phyloP scores from a whole-genome alignment of 1,139 yeast genomes.

The Pichiaceae sp. region DNA sequence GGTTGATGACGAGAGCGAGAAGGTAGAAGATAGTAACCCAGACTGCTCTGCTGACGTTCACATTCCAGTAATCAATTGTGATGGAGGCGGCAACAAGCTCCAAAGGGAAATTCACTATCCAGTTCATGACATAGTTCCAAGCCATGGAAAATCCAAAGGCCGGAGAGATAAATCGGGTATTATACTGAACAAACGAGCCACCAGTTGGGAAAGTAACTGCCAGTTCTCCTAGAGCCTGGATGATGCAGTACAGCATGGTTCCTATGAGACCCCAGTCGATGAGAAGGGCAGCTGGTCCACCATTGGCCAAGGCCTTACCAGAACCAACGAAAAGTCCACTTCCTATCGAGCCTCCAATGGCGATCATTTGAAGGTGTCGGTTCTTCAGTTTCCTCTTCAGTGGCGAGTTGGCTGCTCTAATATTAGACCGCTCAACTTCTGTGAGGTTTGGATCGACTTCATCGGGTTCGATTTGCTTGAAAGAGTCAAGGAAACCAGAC shows the following conservation, averaged over 20 bases:
- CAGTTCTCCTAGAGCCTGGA: constrained; percentile 59
- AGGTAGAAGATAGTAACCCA: constrained; percentile 58
- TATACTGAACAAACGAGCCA: constrained; percentile 57
- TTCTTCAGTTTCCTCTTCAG: constrained; percentile 50
- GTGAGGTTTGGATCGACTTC: constrained; percentile 43
- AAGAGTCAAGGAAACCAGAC: constrained; percentile 2
- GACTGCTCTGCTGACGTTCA: constrained; percentile 45
- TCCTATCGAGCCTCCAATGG: constrained; percentile 81
- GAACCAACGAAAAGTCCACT: constrained; percentile 51
- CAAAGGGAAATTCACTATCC: constrained; percentile 57
- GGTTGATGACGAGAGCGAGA: constrained; percentile 42
- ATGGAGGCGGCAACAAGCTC: constrained; percentile 64
- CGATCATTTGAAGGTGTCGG: constrained; percentile 69
- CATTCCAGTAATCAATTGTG: constrained; percentile 56
- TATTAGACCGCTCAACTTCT: constrained; percentile 46
- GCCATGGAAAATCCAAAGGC: constrained; percentile 71
- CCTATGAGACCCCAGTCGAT: constrained; percentile 40
- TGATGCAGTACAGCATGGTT: constrained; percentile 48
- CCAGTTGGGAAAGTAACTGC: constrained; percentile 56
- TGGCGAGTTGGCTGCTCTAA: constrained; percentile 55
- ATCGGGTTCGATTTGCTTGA: constrained; percentile 15
- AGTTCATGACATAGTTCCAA: constrained; percentile 55
- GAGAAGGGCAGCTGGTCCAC: constrained; percentile 59
- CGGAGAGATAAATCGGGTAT: constrained; percentile 54
- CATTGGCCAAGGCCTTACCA: constrained; percentile 48